A percentile compares a stretch with the other conserved stretches of the same genome.
Conservation (phyloP, 148 eudicot species). For the Hydrangea macrophylla region DNA sequence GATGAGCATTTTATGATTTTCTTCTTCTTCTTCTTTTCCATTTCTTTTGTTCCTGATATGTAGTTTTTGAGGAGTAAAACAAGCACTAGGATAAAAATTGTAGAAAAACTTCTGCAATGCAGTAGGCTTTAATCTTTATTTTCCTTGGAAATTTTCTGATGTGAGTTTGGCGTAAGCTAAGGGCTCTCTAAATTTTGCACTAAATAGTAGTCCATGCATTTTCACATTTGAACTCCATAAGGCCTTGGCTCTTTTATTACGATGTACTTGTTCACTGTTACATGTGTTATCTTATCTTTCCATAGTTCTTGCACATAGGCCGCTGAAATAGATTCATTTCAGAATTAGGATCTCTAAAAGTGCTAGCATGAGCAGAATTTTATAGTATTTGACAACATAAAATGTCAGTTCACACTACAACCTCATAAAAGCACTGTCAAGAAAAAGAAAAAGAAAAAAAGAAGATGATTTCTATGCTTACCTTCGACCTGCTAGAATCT, state of each 20-base stretch:
- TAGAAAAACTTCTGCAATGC: no score
- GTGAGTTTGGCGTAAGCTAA: no score
- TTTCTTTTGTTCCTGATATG: no score
- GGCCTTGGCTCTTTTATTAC: neutral
- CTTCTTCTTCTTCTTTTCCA: no score
- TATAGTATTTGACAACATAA: neutral
- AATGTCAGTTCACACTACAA: neutral
- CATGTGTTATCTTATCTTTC: no score
- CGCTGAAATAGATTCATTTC: neutral
- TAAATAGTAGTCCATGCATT: neutral
- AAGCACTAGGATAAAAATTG: neutral
- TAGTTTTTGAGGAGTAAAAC: neutral
- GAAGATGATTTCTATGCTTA: constrained; percentile 18
- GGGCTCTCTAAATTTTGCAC: neutral
- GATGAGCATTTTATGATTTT: no score
- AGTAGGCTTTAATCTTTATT: no score
- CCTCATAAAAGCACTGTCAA: constrained; percentile 1
- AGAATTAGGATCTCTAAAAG: neutral
- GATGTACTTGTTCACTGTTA: no score
- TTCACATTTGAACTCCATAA: neutral
- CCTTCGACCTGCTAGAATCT: constrained; percentile 97
- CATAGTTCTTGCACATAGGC: no score
- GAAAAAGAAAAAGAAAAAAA: neutral
- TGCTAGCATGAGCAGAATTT: neutral
- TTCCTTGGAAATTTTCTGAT: no score